Evolutionary conservation across 345 rosid species (phyloP).

Genomic region (Acer campestre): DNA sequence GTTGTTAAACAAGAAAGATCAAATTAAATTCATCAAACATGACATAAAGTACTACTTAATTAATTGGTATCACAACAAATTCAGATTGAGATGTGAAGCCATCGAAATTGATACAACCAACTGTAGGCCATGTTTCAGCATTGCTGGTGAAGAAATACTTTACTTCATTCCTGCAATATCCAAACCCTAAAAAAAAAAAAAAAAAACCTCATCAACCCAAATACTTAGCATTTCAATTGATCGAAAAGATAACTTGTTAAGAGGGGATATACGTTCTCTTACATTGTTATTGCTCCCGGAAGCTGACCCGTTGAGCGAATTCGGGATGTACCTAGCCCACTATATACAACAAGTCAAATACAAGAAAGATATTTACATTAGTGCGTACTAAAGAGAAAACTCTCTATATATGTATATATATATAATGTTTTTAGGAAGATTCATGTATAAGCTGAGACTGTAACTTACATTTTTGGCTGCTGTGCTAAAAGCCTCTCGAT

Average conservation of each 20-base stretch:
- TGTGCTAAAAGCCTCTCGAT: conserved; percentile 94
- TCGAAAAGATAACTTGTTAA: not conserved
- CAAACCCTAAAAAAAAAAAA: conserved; percentile 31
- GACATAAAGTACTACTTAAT: not conserved
- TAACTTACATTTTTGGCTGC: conserved; percentile 89
- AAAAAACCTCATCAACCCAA: not conserved
- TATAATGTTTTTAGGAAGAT: not conserved
- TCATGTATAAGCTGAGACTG: not conserved
- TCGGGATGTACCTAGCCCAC: conserved; percentile 98
- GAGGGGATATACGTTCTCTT: conserved; percentile 17
- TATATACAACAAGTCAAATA: not conserved
- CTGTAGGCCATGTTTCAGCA: not conserved
- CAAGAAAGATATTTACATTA: not conserved
- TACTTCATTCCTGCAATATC: conserved; percentile 40
- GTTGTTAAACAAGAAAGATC: not conserved
- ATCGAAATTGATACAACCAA: not conserved
- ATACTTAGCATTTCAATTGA: not conserved
- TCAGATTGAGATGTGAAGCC: not conserved
- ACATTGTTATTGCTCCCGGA: conserved; percentile 59
- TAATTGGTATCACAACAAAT: not conserved
- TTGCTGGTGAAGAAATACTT: conserved; percentile 5
- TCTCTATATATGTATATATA: not conserved
- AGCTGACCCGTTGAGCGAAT: conserved; percentile 57
- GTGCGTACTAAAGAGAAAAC: no score
- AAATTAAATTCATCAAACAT: not conserved